These are phyloP conservation scores for Elongisporangium prolatum DNA, from an alignment of 352 stramenopile genomes.

Conservation along the genomic window DNA sequence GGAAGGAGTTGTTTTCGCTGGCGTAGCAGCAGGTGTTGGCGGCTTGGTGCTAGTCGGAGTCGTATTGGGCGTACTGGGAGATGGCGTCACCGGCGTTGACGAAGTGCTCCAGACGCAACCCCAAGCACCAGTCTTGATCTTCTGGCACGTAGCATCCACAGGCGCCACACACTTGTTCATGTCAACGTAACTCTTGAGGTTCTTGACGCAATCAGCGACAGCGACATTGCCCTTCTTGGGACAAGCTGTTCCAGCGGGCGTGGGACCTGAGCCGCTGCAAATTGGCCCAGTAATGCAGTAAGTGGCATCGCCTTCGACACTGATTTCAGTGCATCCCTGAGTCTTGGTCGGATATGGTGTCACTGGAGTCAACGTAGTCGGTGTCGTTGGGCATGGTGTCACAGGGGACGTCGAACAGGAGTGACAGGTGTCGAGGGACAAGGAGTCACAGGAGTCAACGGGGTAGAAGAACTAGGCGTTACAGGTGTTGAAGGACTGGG, in stretches of 20 bases:
- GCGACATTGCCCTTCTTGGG: slow-evolving; percentile 57
- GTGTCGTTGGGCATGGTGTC: no score
- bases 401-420: no score
- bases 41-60: no score
- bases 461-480: no score
- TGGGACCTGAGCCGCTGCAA: slow-evolving; percentile 44
- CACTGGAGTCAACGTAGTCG: no score
- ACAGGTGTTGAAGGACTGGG: no score
- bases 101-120: slow-evolving; percentile 40
- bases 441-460: no score
- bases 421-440: no score
- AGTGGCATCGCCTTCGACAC: slow-evolving; percentile 63
- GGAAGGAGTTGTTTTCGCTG: no score
- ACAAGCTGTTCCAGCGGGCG: slow-evolving; percentile 36
- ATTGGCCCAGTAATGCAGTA: slow-evolving; percentile 66
- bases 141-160: slow-evolving; percentile 43
- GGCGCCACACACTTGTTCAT: slow-evolving; percentile 43
- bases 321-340: slow-evolving; percentile 45
- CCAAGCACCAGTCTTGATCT: slow-evolving; percentile 69
- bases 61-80: neutral
- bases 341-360: no score
- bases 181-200: slow-evolving; percentile 48
- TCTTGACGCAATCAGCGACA: slow-evolving; percentile 48
- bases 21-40: no score
- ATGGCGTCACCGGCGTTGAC: slow-evolving; percentile 2